A percentile compares a stretch with the other conserved stretches of the same genome.
Conservation (phyloP, 331 rosid species). For the Rosa hybrid region DNA sequence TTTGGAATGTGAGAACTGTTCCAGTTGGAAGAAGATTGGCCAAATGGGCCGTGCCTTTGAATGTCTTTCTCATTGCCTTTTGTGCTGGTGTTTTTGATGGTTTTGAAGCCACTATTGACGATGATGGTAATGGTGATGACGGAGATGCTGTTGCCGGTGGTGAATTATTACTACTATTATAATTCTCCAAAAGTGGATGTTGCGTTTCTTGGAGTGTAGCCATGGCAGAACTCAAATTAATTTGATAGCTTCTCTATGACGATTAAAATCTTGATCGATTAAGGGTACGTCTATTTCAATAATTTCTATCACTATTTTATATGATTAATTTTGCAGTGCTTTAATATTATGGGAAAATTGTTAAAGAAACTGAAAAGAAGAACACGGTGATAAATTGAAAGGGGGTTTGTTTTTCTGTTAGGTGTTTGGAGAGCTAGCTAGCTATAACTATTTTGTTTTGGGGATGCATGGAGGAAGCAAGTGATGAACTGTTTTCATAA, state of each 20-base stretch:
- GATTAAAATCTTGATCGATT: not conserved
- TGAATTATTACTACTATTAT: not conserved
- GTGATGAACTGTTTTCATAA: not conserved
- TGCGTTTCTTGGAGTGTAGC: not conserved
- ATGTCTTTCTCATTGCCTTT: constrained; percentile 60
- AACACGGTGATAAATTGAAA: not conserved
- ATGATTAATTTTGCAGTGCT: not conserved
- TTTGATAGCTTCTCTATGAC: not conserved
- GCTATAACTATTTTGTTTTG: not conserved
- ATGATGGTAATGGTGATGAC: not conserved
- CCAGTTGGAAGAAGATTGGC: constrained; percentile 82
- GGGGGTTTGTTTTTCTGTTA: not conserved
- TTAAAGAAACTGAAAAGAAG: not conserved
- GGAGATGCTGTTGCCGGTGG: not conserved
- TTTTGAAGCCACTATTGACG: constrained; percentile 13
- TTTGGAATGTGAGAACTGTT: constrained; percentile 61
- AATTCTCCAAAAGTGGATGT: constrained; percentile 43
- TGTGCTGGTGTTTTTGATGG: constrained; percentile 50
- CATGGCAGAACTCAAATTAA: not conserved
- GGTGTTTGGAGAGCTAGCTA: not conserved
- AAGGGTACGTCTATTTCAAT: not conserved
- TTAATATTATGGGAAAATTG: not conserved
- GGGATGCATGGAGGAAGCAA: not conserved
- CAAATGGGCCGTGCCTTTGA: constrained; percentile 69
- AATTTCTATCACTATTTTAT: not conserved